Base-by-base conservation (phyloP, 768 basidiomycete species). In the Boletus reticulatus region DNA sequence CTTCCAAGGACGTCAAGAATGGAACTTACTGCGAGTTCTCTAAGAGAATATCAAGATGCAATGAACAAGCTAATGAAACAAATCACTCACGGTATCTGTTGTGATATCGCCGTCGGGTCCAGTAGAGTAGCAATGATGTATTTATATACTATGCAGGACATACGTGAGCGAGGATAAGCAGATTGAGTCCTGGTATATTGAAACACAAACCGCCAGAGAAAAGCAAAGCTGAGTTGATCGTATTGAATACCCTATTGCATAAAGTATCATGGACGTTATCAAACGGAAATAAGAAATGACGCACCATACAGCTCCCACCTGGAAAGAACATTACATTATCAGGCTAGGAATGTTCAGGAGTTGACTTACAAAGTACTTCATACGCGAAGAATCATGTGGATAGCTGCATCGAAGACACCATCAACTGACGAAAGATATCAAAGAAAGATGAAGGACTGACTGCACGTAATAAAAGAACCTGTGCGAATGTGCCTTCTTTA, bases 291-390 rank as follows among this genome's bases (percentile, higher is more conserved):
- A 36, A 22, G 3, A 22, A 3, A 17, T 5, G 6, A 0, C 13
- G 10, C 20, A 63, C 61, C 61, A 62, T 16, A 62, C 2, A 20
- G 6, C 47, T 24, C 39, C 43, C 4, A 63, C 61, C 61, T 62
- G 14, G 4, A 3, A 29, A 38, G 5, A 37, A 29, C 0, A 4
- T 24, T 42, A 17, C 7, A 11, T 48, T 13, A 43, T 37, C 11
- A 45, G 3, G 16, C 13, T 8, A 0, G 8, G 32, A 2, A 11
- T 17, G 22, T 29, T 42, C 7, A 17, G 2, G 14, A 17, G 1
- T 7, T n/a, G 39, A 55, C 57, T 59, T 4, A 62, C 61, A 10
- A 52, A 36, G 13, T 4, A 1, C 31, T 62, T 62, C 16, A 39
- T 43, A 16, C 22, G 36, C 6, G 22, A 8, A 20, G 39, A 31